These are phyloP conservation scores for Aspergillus ustus DNA, from an alignment of 2,329 filamentous ascomycete species.

Conservation along the genomic window DNA sequence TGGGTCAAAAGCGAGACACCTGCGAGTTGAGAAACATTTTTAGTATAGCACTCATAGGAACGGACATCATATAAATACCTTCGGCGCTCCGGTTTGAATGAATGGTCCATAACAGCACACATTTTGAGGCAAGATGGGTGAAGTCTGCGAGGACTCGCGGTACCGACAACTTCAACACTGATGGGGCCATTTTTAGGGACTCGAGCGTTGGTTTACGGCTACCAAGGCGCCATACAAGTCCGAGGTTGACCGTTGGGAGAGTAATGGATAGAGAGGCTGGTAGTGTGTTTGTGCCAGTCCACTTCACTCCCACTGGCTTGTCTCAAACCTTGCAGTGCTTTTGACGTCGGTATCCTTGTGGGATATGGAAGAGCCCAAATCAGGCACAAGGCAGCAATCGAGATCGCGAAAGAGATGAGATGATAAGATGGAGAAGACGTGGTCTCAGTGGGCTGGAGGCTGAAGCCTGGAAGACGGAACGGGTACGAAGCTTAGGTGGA, in stretches of 20 bases:
- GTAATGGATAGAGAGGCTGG: background rate
- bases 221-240: background rate
- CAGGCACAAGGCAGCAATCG: background rate
- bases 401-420: background rate
- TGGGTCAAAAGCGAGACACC: conserved; percentile 90
- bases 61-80: conserved; percentile 53
- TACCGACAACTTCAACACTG: conserved; percentile 26
- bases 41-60: conserved; percentile 9
- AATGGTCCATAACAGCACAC: conserved; percentile 88
- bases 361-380: background rate
- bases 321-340: background rate
- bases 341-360: background rate
- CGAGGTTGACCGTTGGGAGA: background rate
- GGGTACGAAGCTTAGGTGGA: conserved; percentile 10
- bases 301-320: background rate
- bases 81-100: conserved; percentile 86
- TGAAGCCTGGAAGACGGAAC: background rate
- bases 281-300: background rate
- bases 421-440: background rate
- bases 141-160: conserved; percentile 83
- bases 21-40: conserved; percentile 38
- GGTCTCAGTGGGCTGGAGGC: background rate
- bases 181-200: too few species aligned
- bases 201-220: too few species aligned
- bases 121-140: conserved; percentile 83